Conservation (phyloP, 2,329 filamentous ascomycete genomes). For the Colletotrichum gloeosporioides region DNA sequence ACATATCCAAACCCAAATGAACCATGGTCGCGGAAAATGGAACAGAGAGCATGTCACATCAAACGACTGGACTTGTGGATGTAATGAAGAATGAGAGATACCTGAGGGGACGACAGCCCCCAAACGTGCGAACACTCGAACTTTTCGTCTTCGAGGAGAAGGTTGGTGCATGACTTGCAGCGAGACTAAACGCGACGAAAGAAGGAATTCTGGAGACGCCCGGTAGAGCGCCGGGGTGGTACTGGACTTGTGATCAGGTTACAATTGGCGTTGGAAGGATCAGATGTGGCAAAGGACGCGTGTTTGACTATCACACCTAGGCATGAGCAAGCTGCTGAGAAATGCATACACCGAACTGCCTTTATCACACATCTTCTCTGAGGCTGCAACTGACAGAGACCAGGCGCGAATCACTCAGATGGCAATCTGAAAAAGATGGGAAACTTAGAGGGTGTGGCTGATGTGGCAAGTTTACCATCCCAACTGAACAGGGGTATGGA, state of each 20-base stretch:
- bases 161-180: neutral
- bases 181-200: neutral
- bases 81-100: neutral
- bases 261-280: neutral
- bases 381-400: neutral
- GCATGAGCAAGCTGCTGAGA: neutral
- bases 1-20: neutral
- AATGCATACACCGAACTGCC: neutral
- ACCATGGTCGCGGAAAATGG: neutral
- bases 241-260: neutral
- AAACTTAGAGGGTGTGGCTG: conserved; percentile 7
- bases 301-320: neutral
- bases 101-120: neutral
- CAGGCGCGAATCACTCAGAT: neutral
- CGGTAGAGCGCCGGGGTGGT: neutral
- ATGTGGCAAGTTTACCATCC: conserved; percentile 10
- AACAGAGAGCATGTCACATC: neutral
- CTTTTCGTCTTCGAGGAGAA: neutral
- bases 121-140: neutral
- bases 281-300: conserved; percentile 12
- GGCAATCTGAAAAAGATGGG: neutral
- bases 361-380: neutral
- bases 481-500: neutral
- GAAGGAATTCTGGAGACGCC: neutral
- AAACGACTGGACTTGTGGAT: neutral